Conservation (phyloP, 257 asterid species). For the Solanum pinnatisectum region DNA sequence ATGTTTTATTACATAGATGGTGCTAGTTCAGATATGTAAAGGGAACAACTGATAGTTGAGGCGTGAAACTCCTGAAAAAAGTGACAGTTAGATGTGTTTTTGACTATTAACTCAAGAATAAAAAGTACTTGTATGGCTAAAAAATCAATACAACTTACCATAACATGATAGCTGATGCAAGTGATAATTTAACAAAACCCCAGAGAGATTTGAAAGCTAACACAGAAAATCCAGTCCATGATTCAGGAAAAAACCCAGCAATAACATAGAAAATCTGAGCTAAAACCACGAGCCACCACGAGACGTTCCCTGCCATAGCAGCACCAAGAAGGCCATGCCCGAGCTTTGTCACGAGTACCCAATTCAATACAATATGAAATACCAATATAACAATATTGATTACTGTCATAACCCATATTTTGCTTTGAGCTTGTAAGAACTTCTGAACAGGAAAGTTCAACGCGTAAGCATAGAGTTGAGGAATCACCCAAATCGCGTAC, state of each 20-base stretch:
- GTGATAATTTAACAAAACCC: slow-evolving; percentile 60
- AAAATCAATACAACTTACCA: slow-evolving; percentile 37
- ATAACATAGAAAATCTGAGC: slow-evolving; percentile 68
- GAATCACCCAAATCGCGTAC: slow-evolving; percentile 57
- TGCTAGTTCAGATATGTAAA: too few species aligned
- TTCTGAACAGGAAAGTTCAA: slow-evolving; percentile 70
- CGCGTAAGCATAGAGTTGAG: slow-evolving; percentile 73
- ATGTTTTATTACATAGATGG: too few species aligned
- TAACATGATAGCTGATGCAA: slow-evolving; percentile 82
- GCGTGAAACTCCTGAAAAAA: not conserved
- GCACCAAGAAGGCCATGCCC: slow-evolving; percentile 64
- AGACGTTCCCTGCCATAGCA: slow-evolving; percentile 66
- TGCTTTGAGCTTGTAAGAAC: slow-evolving; percentile 84
- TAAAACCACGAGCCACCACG: slow-evolving; percentile 76
- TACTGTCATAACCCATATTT: slow-evolving; percentile 70
- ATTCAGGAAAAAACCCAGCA: slow-evolving; percentile 55
- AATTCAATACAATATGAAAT: slow-evolving; percentile 53
- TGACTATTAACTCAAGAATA: not conserved
- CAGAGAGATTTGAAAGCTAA: slow-evolving; percentile 50
- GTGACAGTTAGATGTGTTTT: too few species aligned
- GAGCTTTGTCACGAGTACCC: slow-evolving; percentile 50
- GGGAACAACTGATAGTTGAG: not conserved
- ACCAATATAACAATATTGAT: slow-evolving; percentile 39
- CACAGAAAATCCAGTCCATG: slow-evolving; percentile 77
- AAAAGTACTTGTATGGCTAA: not conserved